Evolutionary conservation across 192 early-diverging fungal genomes (phyloP), one percentile per base, ranked within the genome.

Genomic region (Cetraspora pellucida): DNA sequence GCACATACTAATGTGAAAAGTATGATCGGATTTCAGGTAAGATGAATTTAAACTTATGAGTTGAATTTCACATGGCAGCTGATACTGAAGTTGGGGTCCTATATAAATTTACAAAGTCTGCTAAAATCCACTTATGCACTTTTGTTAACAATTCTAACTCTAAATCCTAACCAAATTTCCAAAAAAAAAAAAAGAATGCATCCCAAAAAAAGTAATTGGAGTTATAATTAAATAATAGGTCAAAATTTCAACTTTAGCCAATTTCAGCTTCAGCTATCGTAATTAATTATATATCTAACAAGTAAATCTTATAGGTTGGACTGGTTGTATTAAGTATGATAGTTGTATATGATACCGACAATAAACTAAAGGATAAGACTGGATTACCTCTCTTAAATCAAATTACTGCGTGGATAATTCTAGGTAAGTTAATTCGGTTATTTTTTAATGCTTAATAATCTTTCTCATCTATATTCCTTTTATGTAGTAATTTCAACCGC

Each of bases 311-410:
- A 1, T 79, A 90, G 89, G 73, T 87, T 5, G 63, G 46, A 21
- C 52, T 91, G 43, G 85, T 90, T 52, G 64, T 83, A 8, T 45
- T 85, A 6, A 91, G 90, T 66, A 84, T 88, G 10, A 23, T 90
- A 3, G 80, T 91, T 49, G 89, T 93, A 10, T 88, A 89, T 57
- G 84, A 83, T 46, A 94, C 92, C 0, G 81, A 90, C 17, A 83
- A 37, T 44, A 87, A 88, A 65, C 81, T 93, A 46, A 82, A 79
- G 4, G 78, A 77, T 2, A 89, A 88, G 58, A 72, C 89, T 17
- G 91, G 93, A 9, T 79, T 95, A 47, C 93, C 93, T 7, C 10
- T 89, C 7, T 11, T 92, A 55, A 95, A 95, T 80, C 87, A 91
- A 74, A 70, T 83, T 7, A 58, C 79, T 23, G 90, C 89, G 55